Base-by-base conservation (phyloP, 176 grass and related monocot genomes). In the Guadua angustifolia region DNA sequence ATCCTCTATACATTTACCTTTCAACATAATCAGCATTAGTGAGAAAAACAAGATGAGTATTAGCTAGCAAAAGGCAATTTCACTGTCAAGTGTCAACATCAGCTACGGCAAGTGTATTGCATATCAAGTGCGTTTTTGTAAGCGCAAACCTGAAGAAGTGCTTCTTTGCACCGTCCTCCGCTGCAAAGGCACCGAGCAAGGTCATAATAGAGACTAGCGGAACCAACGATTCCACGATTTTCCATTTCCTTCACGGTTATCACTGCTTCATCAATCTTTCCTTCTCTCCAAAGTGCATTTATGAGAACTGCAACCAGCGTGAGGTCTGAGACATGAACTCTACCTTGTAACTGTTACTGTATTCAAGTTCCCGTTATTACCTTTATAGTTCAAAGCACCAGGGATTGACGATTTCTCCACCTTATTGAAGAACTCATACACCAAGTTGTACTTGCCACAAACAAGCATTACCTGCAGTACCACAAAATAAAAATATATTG, bases 181-280 rank as follows among this genome's bases (percentile, higher is more conserved):
- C 92, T 98, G 88, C 93, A 95, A 91, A 98, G 93, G 82, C 95
- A 95, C 46, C 95, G 87, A 65, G 93, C 95, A 87, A 98, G 87
- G 47, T 95, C 95, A 83, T 98, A 98, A 93, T 98, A 98, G 18
- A 98, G 89, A 89, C 95, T 90, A 40, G 95, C 93, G 4, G 95
- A 91, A 74, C 95, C 95, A 60, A 98, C 89, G 82, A 98, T 79
- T 80, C 95, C 95, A 77, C 84, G 91, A 78, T 67, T 90, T 93
- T 98, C 95, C 95, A 98, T 95, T 82, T 90, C 95, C 82, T 95
- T 86, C 26, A 93, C 95, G n/a, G 93, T 89, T 85, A 88, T 55
- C 35, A 92, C 85, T 75, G 95, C 95, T 83, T 92, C 91, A 69
- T 95, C 89, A 57, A 79, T 90, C 89, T 93, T 95, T 36, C 93